Percentiles rank a stretch among this genome's conserved stretches.
Conservation (phyloP, 306 rosid genomes). For the Medicago truncatula region MtrunA17r5.0-ANR NC_053044.1:37435001-37435500, state of each 20-base stretch:
- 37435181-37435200: background rate
- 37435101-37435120: too few relatives aligned
- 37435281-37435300: background rate
- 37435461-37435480: too few relatives aligned
- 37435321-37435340: background rate
- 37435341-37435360: background rate
- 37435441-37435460: too few relatives aligned
- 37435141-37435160: background rate
- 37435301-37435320: slow-evolving; percentile 15
- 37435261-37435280: background rate
- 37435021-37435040: slow-evolving; percentile 91
- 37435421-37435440: too few relatives aligned
- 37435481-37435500: too few relatives aligned
- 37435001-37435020: slow-evolving; percentile 97
- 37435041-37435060: slow-evolving; percentile 93
- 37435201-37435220: slow-evolving; percentile 28
- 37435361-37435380: too few relatives aligned
- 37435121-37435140: too few relatives aligned
- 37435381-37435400: too few relatives aligned
- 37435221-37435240: background rate
- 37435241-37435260: slow-evolving; percentile 6
- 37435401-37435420: too few relatives aligned
- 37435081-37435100: slow-evolving; percentile 34
- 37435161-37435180: slow-evolving; percentile 17
- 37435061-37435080: slow-evolving; percentile 35